Evolutionary conservation across 2,329 filamentous ascomycete species (phyloP).

Genomic region (Cercospora beticola): DNA sequence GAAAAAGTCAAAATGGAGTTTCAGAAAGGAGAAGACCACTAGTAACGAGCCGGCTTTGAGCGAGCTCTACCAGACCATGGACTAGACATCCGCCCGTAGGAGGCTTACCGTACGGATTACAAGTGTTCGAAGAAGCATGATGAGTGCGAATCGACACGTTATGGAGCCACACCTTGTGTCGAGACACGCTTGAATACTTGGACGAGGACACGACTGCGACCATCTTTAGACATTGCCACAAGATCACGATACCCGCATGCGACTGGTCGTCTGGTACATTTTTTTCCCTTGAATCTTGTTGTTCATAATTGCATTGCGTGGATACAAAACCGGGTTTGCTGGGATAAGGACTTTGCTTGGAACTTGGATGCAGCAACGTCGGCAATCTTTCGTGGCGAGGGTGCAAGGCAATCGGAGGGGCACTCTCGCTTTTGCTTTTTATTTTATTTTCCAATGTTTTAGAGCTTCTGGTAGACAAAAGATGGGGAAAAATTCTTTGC

Average conservation of each 20-base stretch:
- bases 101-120: background rate
- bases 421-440: background rate
- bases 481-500: background rate
- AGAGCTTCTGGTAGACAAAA: background rate
- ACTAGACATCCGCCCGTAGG: slow-evolving; percentile 22
- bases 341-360: background rate
- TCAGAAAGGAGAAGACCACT: slow-evolving; percentile 29
- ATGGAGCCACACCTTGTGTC: background rate
- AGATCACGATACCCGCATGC: slow-evolving; percentile 1
- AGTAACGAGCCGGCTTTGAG: slow-evolving; percentile 27
- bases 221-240: background rate
- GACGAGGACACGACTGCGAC: slow-evolving; percentile 3
- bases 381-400: background rate
- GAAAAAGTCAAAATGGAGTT: slow-evolving; percentile 34
- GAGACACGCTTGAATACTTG: background rate
- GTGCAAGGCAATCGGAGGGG: background rate
- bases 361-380: background rate
- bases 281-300: slow-evolving; percentile 4
- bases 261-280: background rate
- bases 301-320: slow-evolving; percentile 23
- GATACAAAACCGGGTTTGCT: slow-evolving; percentile 8
- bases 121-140: background rate
- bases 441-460: background rate
- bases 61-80: slow-evolving; percentile 34
- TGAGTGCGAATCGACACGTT: background rate